Percentiles rank a stretch among this genome's conserved stretches.
phyloP scores from a whole-genome alignment of 2,329 filamentous ascomycete genomes.

The Fusarium guadeloupense region DNA sequence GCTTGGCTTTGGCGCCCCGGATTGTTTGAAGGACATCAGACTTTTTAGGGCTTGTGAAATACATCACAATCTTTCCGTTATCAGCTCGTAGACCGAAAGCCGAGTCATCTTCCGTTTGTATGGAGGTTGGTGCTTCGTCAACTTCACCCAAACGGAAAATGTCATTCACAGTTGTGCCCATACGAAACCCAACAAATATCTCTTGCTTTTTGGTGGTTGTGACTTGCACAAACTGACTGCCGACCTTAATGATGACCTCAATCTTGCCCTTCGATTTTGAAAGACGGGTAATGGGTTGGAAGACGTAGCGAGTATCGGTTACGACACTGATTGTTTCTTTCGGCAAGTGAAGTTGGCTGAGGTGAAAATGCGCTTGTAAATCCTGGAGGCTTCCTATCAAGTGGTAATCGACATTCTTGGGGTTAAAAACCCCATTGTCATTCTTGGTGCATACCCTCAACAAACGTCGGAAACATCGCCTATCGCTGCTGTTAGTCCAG shows the following conservation, averaged over 20 bases:
- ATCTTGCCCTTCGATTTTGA: conserved; percentile 77
- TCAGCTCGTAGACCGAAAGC: conserved; percentile 74
- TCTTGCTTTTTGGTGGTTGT: conserved; percentile 76
- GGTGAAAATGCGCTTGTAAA: conserved; percentile 71
- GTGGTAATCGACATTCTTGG: conserved; percentile 72
- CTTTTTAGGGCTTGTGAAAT: conserved; percentile 73
- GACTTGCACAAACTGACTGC: conserved; percentile 74
- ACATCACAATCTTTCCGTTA: conserved; percentile 76
- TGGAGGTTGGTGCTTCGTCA: conserved; percentile 71
- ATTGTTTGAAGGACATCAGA: conserved; percentile 71
- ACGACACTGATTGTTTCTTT: conserved; percentile 76
- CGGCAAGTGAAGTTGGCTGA: conserved; percentile 72
- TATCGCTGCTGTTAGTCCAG: conserved; percentile 25
- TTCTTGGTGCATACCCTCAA: conserved; percentile 69
- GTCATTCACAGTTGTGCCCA: conserved; percentile 73
- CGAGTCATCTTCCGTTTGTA: conserved; percentile 72
- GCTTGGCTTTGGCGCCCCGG: conserved; percentile 69
- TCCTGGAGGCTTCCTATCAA: conserved; percentile 72
- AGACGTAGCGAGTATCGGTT: conserved; percentile 71
- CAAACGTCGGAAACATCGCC: conserved; percentile 71
- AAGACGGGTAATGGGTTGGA: conserved; percentile 70
- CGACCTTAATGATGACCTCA: conserved; percentile 74
- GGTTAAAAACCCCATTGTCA: conserved; percentile 68
- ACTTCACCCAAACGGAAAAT: conserved; percentile 74
- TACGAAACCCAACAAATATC: conserved; percentile 67